phyloP scores from a whole-genome alignment of 257 asterid species.

The Cinchona pubescens region DNA sequence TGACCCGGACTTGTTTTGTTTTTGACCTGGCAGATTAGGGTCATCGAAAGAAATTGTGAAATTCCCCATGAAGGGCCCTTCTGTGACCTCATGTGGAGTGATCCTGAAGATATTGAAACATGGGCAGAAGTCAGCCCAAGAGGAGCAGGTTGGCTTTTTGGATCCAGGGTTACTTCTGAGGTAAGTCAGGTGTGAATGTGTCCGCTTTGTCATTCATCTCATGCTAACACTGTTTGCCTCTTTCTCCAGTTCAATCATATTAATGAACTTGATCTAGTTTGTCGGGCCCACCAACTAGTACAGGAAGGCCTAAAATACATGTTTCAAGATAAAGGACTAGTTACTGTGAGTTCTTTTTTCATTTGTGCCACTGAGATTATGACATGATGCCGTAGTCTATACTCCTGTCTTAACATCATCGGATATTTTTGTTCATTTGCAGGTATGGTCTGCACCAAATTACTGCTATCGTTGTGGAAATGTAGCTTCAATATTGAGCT shows the following conservation, averaged over 20 bases:
- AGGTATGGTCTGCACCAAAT: conserved; percentile 99
- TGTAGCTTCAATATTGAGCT: conserved; percentile 95
- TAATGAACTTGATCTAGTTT: conserved; percentile 89
- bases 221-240: conserved; percentile 11
- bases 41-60: conserved; percentile 87
- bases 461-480: conserved; percentile 98
- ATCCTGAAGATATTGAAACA: conserved; percentile 98
- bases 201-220: not conserved
- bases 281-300: conserved; percentile 99
- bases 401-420: conserved; percentile 6
- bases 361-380: conserved; percentile 5
- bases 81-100: conserved; percentile 99
- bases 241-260: conserved; percentile 86
- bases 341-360: conserved; percentile 68
- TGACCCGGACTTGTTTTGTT: conserved; percentile 4
- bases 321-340: conserved; percentile 99
- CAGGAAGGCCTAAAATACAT: conserved; percentile 97
- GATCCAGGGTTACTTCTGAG: conserved; percentile 97
- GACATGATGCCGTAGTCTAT: not conserved
- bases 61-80: conserved; percentile 99
- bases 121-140: conserved; percentile 99
- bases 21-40: conserved; percentile 63
- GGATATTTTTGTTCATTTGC: conserved; percentile 24
- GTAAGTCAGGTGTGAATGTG: conserved; percentile 28
- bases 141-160: conserved; percentile 99